phyloP scores from a whole-genome alignment of 2,329 filamentous ascomycete genomes.

The Escovopsis sp. region DNA sequence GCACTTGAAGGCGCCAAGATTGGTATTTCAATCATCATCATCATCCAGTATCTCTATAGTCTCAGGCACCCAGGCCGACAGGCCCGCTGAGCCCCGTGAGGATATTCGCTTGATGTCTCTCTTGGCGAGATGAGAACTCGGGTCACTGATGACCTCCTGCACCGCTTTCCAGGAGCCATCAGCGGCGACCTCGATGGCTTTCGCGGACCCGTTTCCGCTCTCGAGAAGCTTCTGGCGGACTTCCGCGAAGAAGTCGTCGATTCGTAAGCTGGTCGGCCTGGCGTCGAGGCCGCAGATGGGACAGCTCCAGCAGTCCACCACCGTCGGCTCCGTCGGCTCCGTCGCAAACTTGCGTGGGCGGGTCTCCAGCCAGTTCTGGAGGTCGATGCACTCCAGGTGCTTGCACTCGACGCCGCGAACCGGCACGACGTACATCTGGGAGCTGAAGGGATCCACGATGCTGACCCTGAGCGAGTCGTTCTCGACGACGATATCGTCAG shows the following conservation, averaged over 20 bases:
- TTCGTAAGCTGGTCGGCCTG: constrained; percentile 51
- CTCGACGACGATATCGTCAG: constrained; percentile 48
- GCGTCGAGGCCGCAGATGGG: constrained; percentile 71
- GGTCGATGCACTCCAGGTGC: constrained; percentile 83
- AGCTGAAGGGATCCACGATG: constrained; percentile 52
- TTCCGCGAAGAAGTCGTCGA: constrained; percentile 59
- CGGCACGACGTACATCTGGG: constrained; percentile 51
- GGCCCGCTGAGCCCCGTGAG: not conserved
- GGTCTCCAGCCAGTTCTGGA: constrained; percentile 63
- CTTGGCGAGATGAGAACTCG: constrained; percentile 7
- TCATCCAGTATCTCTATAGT: constrained; percentile 6
- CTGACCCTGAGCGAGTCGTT: constrained; percentile 41
- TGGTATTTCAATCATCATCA: not conserved
- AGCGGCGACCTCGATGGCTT: constrained; percentile 14
- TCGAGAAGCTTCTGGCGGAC: constrained; percentile 40
- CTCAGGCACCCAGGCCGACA: not conserved
- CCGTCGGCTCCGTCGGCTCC: constrained; percentile 30
- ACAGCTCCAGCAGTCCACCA: constrained; percentile 68
- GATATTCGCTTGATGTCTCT: constrained; percentile 4
- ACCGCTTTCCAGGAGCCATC: constrained; percentile 21
- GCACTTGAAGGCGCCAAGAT: too few relatives aligned
- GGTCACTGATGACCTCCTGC: constrained; percentile 15
- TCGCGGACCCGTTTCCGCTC: constrained; percentile 11
- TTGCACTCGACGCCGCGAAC: constrained; percentile 55
- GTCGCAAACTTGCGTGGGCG: constrained; percentile 30